Evolutionary conservation across 140 eudicot genomes (phyloP).

Genomic region (Anethum foeniculum): DNA sequence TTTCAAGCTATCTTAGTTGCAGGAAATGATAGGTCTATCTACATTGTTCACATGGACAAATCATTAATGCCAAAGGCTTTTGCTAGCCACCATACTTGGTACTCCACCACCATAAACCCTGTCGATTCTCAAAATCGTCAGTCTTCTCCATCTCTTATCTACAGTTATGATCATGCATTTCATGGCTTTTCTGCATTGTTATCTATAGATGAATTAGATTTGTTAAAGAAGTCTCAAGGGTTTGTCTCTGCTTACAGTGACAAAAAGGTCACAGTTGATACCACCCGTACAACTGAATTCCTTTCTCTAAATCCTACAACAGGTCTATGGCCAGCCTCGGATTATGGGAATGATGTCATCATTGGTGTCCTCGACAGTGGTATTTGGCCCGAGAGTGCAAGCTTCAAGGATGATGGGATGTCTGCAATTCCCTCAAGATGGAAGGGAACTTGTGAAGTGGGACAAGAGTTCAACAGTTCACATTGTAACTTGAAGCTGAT

Average conservation of each 20-base stretch:
- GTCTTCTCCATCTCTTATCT: background rate
- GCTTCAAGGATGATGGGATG: constrained; percentile 23
- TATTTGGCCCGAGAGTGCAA: constrained; percentile 29
- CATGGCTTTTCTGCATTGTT: constrained; percentile 31
- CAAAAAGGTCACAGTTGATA: constrained; percentile 13
- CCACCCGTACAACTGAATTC: constrained; percentile 25
- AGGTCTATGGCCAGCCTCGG: constrained; percentile 29
- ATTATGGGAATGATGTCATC: constrained; percentile 20
- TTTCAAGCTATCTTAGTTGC: background rate
- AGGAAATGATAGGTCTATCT: constrained; percentile 12
- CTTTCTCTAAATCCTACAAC: constrained; percentile 21
- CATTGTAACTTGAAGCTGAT: constrained; percentile 25
- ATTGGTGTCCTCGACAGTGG: constrained; percentile 26
- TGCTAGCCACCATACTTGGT: constrained; percentile 28
- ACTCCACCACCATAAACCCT: constrained; percentile 20
- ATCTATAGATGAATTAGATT: constrained; percentile 15
- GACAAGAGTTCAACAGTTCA: constrained; percentile 20
- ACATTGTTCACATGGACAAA: constrained; percentile 45
- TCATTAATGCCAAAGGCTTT: constrained; percentile 27
- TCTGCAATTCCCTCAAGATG: constrained; percentile 17
- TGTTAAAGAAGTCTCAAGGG: constrained; percentile 13
- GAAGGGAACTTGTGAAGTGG: constrained; percentile 27
- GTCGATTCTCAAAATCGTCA: background rate
- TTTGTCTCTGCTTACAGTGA: constrained; percentile 30
- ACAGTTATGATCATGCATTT: constrained; percentile 21